A percentile compares a stretch with the other conserved stretches of the same genome.
Conservation (phyloP, 2,329 filamentous ascomycete species). For the Leptographium wingfieldii region DNA sequence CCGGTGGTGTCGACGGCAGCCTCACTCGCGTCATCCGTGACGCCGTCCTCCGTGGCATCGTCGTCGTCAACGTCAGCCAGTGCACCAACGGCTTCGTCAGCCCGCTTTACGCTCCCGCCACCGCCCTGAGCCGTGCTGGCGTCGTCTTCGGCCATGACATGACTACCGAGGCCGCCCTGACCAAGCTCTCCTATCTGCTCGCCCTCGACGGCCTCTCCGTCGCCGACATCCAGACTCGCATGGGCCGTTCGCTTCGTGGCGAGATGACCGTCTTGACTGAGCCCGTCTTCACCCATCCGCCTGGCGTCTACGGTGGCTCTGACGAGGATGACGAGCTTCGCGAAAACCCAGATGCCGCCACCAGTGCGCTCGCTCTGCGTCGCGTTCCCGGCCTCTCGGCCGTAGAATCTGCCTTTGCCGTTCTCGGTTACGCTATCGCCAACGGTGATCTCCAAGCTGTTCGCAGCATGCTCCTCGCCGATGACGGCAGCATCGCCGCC, state of each 20-base stretch:
- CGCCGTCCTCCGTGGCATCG: conserved; percentile 67
- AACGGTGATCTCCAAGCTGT: conserved; percentile 56
- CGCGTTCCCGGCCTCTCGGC: conserved; percentile 26
- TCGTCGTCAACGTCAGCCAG: conserved; percentile 86
- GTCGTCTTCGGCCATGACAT: conserved; percentile 84
- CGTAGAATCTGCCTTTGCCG: conserved; percentile 53
- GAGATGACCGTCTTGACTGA: conserved; percentile 69
- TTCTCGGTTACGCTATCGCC: conserved; percentile 68
- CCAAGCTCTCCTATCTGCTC: conserved; percentile 79
- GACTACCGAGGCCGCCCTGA: conserved; percentile 81
- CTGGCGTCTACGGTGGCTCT: conserved; percentile 30
- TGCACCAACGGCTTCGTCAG: conserved; percentile 69
- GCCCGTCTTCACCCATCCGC: conserved; percentile 66
- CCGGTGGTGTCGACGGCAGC: conserved; percentile 65
- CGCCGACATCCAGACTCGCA: conserved; percentile 53
- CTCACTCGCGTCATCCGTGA: conserved; percentile 66
- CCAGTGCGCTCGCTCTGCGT: not conserved
- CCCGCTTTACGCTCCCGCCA: conserved; percentile 65
- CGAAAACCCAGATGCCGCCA: conserved; percentile 31
- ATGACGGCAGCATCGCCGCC: conserved; percentile 29
- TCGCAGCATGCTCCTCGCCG: conserved; percentile 52
- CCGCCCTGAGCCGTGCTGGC: conserved; percentile 66
- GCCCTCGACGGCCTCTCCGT: conserved; percentile 51
- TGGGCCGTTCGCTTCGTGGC: conserved; percentile 66
- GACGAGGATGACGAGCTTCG: conserved; percentile 34